phyloP scores from a whole-genome alignment of 169 alveolate species.

The Prorocentrum cordatum region DNA sequence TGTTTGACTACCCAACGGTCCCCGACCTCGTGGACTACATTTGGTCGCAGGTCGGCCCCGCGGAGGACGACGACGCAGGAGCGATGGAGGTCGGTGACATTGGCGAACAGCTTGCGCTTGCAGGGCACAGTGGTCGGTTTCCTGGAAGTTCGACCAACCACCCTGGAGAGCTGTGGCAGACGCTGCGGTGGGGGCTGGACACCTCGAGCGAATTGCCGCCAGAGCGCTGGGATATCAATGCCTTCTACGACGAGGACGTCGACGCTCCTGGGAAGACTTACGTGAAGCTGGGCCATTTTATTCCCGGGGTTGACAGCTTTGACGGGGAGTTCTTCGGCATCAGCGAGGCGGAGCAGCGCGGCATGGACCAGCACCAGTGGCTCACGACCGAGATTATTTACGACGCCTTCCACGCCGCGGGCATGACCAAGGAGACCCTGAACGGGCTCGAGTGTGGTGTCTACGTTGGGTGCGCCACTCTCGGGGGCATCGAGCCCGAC shows the following conservation, averaged over 20 bases:
- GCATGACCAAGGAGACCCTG: conserved; percentile 68
- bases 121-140: conserved; percentile 57
- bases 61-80: conserved; percentile 15
- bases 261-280: conserved; percentile 75
- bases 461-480: conserved; percentile 58
- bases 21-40: conserved; percentile 72
- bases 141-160: conserved; percentile 49
- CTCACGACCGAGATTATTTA: conserved; percentile 76
- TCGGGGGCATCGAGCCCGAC: conserved; percentile 41
- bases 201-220: conserved; percentile 63
- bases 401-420: conserved; percentile 76
- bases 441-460: conserved; percentile 52
- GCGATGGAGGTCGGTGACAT: not conserved
- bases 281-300: conserved; percentile 60
- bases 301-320: conserved; percentile 38
- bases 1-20: conserved; percentile 77
- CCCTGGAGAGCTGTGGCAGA: conserved; percentile 34
- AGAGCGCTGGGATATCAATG: conserved; percentile 76
- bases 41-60: conserved; percentile 62
- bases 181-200: conserved; percentile 29
- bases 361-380: conserved; percentile 80
- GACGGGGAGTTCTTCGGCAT: conserved; percentile 67
- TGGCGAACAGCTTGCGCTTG: conserved; percentile 14
- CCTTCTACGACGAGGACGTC: conserved; percentile 73
- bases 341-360: conserved; percentile 64